These are phyloP conservation scores for Rhynchospora pubera DNA, from an alignment of 176 grass and related monocot species.

Conservation along the genomic window DNA sequence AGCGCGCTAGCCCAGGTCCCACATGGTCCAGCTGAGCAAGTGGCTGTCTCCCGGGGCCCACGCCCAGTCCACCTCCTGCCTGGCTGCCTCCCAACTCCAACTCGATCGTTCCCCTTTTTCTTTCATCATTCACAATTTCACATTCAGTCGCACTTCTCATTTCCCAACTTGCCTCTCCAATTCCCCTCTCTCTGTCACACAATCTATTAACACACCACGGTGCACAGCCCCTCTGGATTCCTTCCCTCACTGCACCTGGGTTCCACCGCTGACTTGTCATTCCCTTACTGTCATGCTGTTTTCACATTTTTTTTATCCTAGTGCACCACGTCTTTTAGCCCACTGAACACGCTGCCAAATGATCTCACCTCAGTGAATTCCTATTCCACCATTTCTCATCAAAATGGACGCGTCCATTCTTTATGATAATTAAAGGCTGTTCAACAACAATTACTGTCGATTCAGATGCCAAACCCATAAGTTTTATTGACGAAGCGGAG, in stretches of 20 bases:
- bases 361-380: neutral
- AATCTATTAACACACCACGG: neutral
- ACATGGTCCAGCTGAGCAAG: neutral
- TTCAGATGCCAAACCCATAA: no score
- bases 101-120: neutral
- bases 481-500: no score
- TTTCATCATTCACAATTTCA: neutral
- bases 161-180: constrained; percentile 15
- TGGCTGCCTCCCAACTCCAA: no score
- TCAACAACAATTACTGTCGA: no score
- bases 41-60: constrained; percentile 18
- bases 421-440: no score
- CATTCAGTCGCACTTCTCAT: neutral
- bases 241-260: neutral
- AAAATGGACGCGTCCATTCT: neutral
- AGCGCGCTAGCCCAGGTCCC: neutral
- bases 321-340: neutral
- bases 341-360: neutral
- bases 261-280: neutral
- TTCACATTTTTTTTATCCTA: neutral
- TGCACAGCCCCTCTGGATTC: neutral
- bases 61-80: constrained; percentile 9
- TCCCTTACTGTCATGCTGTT: neutral
- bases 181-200: neutral
- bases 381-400: neutral